phyloP scores from a whole-genome alignment of 805 yeast species.

The Candida jianshihensis region DNA sequence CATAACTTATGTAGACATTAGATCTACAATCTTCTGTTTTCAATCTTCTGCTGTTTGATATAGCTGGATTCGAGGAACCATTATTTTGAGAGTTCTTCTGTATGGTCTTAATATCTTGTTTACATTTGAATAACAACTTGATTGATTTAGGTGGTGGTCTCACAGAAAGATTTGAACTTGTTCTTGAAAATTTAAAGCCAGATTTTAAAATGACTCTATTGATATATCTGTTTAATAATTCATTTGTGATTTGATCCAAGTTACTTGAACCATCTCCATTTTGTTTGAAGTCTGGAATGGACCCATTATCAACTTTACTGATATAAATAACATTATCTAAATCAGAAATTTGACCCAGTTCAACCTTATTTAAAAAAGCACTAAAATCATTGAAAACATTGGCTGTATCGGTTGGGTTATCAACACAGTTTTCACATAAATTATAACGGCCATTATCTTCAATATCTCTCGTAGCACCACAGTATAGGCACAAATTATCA shows the following conservation, averaged over 20 bases:
- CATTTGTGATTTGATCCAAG: conserved; percentile 9
- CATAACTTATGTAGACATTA: conserved; percentile 19
- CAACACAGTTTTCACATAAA: conserved; percentile 21
- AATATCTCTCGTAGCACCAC: conserved; percentile 18
- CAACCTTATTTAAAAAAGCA: conserved; percentile 13
- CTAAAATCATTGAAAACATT: conserved; percentile 19
- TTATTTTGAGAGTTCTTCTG: conserved; percentile 7
- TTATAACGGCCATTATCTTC: conserved; percentile 23
- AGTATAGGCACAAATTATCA: conserved; percentile 16
- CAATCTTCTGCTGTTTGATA: conserved; percentile 8
- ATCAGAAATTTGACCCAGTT: conserved; percentile 10
- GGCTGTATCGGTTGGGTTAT: conserved; percentile 17
- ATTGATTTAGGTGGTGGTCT: conserved; percentile 20
- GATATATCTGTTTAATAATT: conserved; percentile 11
- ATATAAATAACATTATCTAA: conserved; percentile 17
- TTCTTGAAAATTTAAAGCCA: conserved; percentile 19
- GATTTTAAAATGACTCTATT: conserved; percentile 14
- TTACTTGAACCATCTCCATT: conserved; percentile 10
- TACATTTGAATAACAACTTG: conserved; percentile 19
- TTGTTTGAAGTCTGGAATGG: conserved; percentile 12
- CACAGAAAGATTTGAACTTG: conserved; percentile 14
- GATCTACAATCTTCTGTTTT: conserved; percentile 21
- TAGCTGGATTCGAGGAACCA: not conserved
- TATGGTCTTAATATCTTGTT: conserved; percentile 20
- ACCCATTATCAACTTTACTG: conserved; percentile 11